Base-by-base conservation (phyloP, 148 eudicot species). In the Camellia sinensis region DNA sequence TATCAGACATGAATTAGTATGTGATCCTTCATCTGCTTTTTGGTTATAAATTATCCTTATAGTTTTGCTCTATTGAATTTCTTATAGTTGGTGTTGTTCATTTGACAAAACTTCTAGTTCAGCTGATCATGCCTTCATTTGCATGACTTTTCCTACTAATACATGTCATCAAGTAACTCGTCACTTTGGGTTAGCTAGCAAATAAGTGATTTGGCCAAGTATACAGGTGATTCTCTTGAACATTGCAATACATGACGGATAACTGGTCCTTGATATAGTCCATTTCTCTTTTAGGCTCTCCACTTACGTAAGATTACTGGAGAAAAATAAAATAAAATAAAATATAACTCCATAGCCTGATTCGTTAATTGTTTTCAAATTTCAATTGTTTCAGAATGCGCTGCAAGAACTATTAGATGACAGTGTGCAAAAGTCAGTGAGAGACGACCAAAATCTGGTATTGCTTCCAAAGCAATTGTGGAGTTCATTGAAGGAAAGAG, bases 381-480 rank as follows among this genome's bases (percentile, higher is more conserved):
- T 73, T 3, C n/a, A 46, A 41, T 77, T 80, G 40, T 67, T 5
- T 18, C 90, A 88, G 91, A 78, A 80, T 21, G 73, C 71, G 43
- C 60, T 86, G 76, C 88, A 88, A 89, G 87, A 92, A 83, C 87
- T 94, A 43, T 21, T 67, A n/a, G 87, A 81, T 66, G 87, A 79
- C 37, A 78, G 80, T 41, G 79, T 80, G 53, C 75, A 82, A 63
- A 85, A 85, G 81, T 71, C 84, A 13, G 79, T 77, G 59, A 90
- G 99, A 86, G 88, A 89, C 43, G 92, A 87, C 54, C 15, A 67
- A 37, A 82, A 82, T 75, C 80, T 91, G 48, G 79, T 91, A 61
- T 56, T 87, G 78, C 90, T 97, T 21, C 98, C 99, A 3, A 87
- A 88, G 78, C 90, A 91, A 54, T 78, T 97, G 57, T 97, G 99